Base-by-base conservation (phyloP, 441 rosid genomes). In the Arabidopsis hybrid region DNA sequence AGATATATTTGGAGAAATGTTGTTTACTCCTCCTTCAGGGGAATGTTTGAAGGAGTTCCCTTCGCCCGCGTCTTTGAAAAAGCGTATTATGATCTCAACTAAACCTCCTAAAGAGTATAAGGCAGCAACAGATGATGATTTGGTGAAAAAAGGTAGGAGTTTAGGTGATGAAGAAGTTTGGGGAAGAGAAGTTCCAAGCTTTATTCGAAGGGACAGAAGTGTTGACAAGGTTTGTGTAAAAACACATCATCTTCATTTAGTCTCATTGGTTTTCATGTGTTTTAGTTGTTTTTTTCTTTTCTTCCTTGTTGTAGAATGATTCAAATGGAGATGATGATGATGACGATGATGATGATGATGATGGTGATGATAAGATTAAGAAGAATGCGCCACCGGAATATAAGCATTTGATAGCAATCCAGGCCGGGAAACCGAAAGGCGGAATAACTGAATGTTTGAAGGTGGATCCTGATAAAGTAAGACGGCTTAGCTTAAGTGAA, bases 101-200 rank as follows among this genome's bases (percentile, higher is more conserved):
- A 92, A 95, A 76, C 99, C 95, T 38, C 99, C 97, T 9, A 92
- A 90, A 75, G 93, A 94, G 69, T 94, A 94, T 70, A 90, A 83
- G 21, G 81, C 86, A 81, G 80, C 81, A 38, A 81, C 83, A 73
- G 83, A 82, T 14, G 86, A 82, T 52, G 78, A 77, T 52, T 85
- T 45, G 69, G 75, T 67, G 3, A 80, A 60, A 68, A 85, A 79
- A 74, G 79, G 74, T 62, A 84, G 78, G 75, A 68, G 35, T 67
- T 66, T 81, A 51, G 82, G 81, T 56, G 97, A 90, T 67, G 96
- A 86, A 63, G 86, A 83, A 67, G 87, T 84, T 40, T 87, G 87
- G 92, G 96, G 88, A 36, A 86, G 75, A 74, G 98, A 91, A 69
- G 80, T 85, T 59, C 77, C 84, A 17, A 68, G 67, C 64, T 84